Base-by-base conservation (phyloP, 768 basidiomycete species). In the Chalciporus pseudorubinellus region DNA sequence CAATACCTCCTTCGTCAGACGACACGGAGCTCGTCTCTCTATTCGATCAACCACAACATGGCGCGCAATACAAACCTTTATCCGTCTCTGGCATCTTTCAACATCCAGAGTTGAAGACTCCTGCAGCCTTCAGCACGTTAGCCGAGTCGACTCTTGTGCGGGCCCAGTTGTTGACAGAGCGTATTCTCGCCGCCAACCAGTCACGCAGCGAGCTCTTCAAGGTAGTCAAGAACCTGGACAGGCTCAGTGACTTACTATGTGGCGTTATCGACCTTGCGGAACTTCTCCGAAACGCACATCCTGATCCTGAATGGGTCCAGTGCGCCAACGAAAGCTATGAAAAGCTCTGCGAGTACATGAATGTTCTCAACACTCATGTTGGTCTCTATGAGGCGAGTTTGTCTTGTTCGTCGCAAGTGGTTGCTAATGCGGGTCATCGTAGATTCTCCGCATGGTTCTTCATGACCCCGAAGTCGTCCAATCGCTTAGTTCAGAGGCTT, bases 211-310 rank as follows among this genome's bases (percentile, higher is more conserved):
- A 95, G 68, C 75, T 95, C 43, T 74, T 85, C 53, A 81, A 85
- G 70, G 92, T 92, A 10, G 91, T 98, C 53, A 98, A 98, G 77
- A 97, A 95, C 68, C 73, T 99, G 54, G 97, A 99, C 74, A 78
- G 95, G 55, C 83, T 99, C 59, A 98, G 95, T 66, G 95, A 99
- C 74, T 78, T 95, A 70, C 74, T 99, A 3, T 99, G 97, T 62
- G 87, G 91, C 11, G 93, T 99, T 54, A 98, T 98, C 55, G 97
- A 99, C 72, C 82, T 98, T 52, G 90, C 93, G 46, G 97, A 99
- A 68, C 79, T 97, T 44, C 78, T 99, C 24, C 81, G 95, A 56
- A 95, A 95, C 65, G 86, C 92, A 0, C 95, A 98, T 73, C 94
- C 95, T 1, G 92, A 97, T 64, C 74, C 76, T 22, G 62, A 70